phyloP scores from a whole-genome alignment of 306 rosid species.

The Carpinus fangiana region DNA sequence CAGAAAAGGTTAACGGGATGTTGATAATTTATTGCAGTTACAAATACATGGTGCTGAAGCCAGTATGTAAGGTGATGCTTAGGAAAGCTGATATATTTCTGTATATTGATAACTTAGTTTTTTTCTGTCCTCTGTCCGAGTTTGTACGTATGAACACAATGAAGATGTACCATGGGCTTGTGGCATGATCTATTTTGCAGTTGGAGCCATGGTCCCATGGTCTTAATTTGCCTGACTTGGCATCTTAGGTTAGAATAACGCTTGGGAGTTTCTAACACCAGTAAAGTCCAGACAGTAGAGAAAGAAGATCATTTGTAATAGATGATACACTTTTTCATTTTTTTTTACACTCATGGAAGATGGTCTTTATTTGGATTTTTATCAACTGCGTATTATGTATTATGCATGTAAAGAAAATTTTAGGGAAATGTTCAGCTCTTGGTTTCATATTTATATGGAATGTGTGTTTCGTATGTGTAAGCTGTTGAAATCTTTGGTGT shows the following conservation, averaged over 20 bases:
- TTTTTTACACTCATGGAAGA: too few species aligned
- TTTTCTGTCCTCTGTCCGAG: slow-evolving; percentile 19
- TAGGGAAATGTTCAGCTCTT: too few species aligned
- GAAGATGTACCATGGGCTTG: slow-evolving; percentile 30
- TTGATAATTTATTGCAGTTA: slow-evolving; percentile 45
- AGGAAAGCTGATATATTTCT: slow-evolving; percentile 37
- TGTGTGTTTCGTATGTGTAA: too few species aligned
- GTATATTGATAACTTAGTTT: slow-evolving; percentile 34
- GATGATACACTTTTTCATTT: slow-evolving; percentile 13
- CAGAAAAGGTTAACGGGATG: slow-evolving; percentile 19
- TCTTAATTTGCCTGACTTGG: slow-evolving; percentile 56
- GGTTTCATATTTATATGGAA: too few species aligned
- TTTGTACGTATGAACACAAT: slow-evolving; percentile 28
- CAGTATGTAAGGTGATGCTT: slow-evolving; percentile 31
- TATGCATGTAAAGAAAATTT: too few species aligned
- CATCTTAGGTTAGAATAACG: too few species aligned
- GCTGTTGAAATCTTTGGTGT: too few species aligned
- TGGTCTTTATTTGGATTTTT: too few species aligned
- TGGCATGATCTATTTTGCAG: slow-evolving; percentile 45
- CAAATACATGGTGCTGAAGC: slow-evolving; percentile 31
- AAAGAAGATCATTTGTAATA: slow-evolving; percentile 37
- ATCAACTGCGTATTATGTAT: too few species aligned
- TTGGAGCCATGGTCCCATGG: slow-evolving; percentile 33
- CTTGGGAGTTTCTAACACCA: too few species aligned
- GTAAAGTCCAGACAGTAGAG: slow-evolving; percentile 44